These are phyloP conservation scores for Onygenales sp. DNA, from an alignment of 2,329 filamentous ascomycete genomes.

Conservation along the genomic window DNA sequence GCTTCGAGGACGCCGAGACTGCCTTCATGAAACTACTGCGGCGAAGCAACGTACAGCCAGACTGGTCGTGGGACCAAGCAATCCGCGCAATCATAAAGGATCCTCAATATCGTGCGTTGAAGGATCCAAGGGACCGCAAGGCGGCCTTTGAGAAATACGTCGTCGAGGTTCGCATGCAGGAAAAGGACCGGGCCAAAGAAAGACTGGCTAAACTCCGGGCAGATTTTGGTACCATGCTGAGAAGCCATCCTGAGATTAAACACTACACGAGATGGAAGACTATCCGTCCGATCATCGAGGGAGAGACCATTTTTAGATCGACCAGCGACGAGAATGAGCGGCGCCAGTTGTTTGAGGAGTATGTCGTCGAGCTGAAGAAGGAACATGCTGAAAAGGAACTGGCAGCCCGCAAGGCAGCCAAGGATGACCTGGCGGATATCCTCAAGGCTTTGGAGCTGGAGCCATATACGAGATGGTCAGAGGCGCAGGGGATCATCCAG, in stretches of 20 bases:
- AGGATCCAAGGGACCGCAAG: constrained; percentile 84
- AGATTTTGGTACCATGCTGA: constrained; percentile 94
- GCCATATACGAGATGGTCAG: constrained; percentile 89
- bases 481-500: constrained; percentile 75
- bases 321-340: constrained; percentile 82
- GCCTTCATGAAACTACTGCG: constrained; percentile 87
- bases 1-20: constrained; percentile 77
- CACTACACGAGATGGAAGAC: constrained; percentile 97
- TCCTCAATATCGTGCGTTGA: constrained; percentile 83
- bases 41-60: constrained; percentile 73
- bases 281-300: constrained; percentile 84
- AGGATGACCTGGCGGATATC: constrained; percentile 71
- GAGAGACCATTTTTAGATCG: constrained; percentile 89
- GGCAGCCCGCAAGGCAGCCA: constrained; percentile 63
- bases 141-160: constrained; percentile 92
- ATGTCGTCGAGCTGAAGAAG: constrained; percentile 76
- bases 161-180: constrained; percentile 77
- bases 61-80: constrained; percentile 88
- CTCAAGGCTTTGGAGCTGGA: constrained; percentile 74
- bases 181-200: constrained; percentile 91
- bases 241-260: constrained; percentile 92
- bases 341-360: constrained; percentile 86
- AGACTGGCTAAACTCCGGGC: constrained; percentile 80
- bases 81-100: constrained; percentile 82
- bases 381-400: constrained; percentile 67